These are phyloP conservation scores for Eucalyptus camaldulensis DNA, from an alignment of 345 rosid species.

Conservation along the genomic window DNA sequence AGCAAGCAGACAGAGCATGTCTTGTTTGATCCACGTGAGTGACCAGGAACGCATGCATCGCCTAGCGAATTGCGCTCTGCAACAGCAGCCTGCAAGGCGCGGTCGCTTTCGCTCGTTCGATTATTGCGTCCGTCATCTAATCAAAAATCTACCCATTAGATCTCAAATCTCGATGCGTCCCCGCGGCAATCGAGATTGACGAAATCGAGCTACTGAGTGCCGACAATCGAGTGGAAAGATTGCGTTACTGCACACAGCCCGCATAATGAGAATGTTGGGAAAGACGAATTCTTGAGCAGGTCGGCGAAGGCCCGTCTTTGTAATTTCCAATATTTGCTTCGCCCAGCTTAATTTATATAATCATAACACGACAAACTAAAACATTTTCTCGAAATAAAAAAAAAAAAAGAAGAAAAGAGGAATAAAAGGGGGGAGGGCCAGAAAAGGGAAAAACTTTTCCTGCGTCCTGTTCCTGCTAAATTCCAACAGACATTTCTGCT, in stretches of 20 bases:
- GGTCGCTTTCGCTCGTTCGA: background rate
- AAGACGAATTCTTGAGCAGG: background rate
- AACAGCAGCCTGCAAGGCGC: background rate
- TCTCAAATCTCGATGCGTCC: background rate
- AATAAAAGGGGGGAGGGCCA: background rate
- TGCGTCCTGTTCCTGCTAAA: background rate
- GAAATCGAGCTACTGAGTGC: background rate
- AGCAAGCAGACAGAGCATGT: background rate
- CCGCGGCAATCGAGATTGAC: background rate
- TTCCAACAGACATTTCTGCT: background rate
- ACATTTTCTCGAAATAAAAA: background rate
- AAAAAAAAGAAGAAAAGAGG: background rate
- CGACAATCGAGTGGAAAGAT: background rate
- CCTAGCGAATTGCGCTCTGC: background rate
- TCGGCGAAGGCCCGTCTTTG: background rate
- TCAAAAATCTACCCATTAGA: background rate
- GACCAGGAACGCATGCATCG: background rate
- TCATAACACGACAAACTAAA: background rate
- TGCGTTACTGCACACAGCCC: background rate
- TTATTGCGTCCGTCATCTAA: background rate
- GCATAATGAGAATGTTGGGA: background rate
- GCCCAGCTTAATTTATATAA: background rate
- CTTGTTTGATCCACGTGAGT: background rate
- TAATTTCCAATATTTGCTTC: background rate
- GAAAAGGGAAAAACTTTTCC: background rate